Conservation (phyloP, 176 grass and related monocot genomes). For the Oryza glaberrima region DNA sequence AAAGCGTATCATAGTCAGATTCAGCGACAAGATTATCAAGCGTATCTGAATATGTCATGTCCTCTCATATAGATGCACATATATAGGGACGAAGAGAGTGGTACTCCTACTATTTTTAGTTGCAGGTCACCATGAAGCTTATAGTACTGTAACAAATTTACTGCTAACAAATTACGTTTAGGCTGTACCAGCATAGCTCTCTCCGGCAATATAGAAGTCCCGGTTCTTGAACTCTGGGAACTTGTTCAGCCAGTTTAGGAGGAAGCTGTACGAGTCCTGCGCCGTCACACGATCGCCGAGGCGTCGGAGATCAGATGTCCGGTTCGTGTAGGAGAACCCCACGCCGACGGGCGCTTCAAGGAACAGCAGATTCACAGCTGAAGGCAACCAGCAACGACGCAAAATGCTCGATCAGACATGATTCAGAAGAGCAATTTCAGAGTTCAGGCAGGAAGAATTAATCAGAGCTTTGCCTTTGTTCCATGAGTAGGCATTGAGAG, state of each 20-base stretch:
- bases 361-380: slow-evolving; percentile 92
- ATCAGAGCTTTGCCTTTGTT: slow-evolving; percentile 71
- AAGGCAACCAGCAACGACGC: background rate
- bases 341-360: slow-evolving; percentile 87
- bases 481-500: slow-evolving; percentile 85
- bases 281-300: slow-evolving; percentile 84
- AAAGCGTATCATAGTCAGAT: slow-evolving; percentile 24
- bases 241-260: slow-evolving; percentile 73
- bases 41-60: too few species aligned
- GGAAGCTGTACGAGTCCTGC: slow-evolving; percentile 71
- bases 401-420: background rate
- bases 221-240: slow-evolving; percentile 83
- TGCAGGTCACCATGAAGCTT: slow-evolving; percentile 4
- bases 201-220: slow-evolving; percentile 85
- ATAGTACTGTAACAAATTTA: background rate
- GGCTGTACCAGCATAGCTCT: slow-evolving; percentile 85
- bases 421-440: background rate
- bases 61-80: too few species aligned
- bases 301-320: slow-evolving; percentile 60
- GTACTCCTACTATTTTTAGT: background rate
- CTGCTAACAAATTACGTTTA: background rate
- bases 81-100: too few species aligned
- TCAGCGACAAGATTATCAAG: background rate
- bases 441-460: background rate
- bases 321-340: slow-evolving; percentile 92